Percentiles rank a stretch among this genome's conserved stretches.
Conservation (phyloP, 441 rosid genomes). For the Adansonia madagascariensis region DNA sequence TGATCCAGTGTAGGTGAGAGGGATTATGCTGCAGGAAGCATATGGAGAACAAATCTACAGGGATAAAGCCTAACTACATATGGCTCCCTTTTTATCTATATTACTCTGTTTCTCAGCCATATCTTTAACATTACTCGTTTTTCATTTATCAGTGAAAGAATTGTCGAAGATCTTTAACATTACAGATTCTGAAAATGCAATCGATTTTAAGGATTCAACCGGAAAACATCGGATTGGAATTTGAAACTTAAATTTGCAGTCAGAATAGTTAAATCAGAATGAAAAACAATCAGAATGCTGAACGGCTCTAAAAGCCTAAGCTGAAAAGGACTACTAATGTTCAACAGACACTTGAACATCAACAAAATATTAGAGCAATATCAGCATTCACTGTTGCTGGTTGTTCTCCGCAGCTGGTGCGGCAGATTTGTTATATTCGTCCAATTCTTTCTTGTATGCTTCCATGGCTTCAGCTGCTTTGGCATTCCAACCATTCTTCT, state of each 20-base stretch:
- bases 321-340: slow-evolving; percentile 26
- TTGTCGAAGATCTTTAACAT: too few species aligned
- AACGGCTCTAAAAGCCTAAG: not conserved
- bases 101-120: too few species aligned
- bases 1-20: too few species aligned
- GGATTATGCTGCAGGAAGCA: too few species aligned
- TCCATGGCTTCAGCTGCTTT: slow-evolving; percentile 80
- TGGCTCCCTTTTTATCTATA: too few species aligned
- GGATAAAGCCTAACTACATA: too few species aligned
- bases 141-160: too few species aligned
- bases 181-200: too few species aligned
- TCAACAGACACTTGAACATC: slow-evolving; percentile 23
- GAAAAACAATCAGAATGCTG: not conserved
- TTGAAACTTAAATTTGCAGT: slow-evolving; percentile 1
- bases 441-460: slow-evolving; percentile 73
- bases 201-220: too few species aligned
- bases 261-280: not conserved
- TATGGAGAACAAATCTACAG: too few species aligned
- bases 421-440: slow-evolving; percentile 54
- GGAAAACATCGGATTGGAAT: not conserved
- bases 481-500: slow-evolving; percentile 65
- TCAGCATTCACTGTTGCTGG: slow-evolving; percentile 6
- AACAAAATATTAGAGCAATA: not conserved
- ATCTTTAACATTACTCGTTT: too few species aligned
- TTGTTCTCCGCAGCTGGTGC: not conserved